A percentile compares a stretch with the other conserved stretches of the same genome.
Evolutionary conservation across 805 yeast genomes (phyloP).

Genomic region (Teunomyces barrocoloradensis): DNA sequence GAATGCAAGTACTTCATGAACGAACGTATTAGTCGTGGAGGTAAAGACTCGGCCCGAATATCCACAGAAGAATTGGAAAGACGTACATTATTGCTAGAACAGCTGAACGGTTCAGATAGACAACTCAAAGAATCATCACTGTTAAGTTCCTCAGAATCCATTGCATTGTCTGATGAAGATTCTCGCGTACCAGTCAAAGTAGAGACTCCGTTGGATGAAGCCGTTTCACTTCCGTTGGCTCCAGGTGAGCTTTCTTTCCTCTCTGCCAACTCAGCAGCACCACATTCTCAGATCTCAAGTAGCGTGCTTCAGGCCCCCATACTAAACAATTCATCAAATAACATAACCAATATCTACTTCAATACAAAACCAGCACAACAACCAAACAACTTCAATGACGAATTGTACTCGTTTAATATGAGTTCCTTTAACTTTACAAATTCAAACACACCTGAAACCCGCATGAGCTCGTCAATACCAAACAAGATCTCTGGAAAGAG

Average conservation of each 20-base stretch:
- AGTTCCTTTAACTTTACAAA: constrained; percentile 34
- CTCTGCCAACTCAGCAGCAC: not conserved
- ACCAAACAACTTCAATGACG: constrained; percentile 14
- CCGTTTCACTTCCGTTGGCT: not conserved
- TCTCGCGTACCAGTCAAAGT: not conserved
- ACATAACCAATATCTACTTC: constrained; percentile 36
- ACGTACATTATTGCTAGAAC: not conserved
- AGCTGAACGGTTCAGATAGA: no score
- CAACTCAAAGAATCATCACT: not conserved
- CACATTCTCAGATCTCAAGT: not conserved
- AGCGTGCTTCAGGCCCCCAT: constrained; percentile 27
- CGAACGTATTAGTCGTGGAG: constrained; percentile 51
- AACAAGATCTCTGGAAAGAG: no score
- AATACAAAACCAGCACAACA: constrained; percentile 18
- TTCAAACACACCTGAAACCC: not conserved
- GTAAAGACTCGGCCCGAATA: constrained; percentile 20
- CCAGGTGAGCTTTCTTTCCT: not conserved
- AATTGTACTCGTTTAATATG: constrained; percentile 31
- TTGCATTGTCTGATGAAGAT: not conserved
- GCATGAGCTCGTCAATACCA: not conserved
- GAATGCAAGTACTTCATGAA: constrained; percentile 58
- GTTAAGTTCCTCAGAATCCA: not conserved
- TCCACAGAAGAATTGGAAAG: constrained; percentile 2
- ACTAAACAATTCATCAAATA: constrained; percentile 26
- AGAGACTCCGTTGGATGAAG: not conserved